Base-by-base conservation (phyloP, 352 stramenopile species). In the Globisporangium spiculum region DNA sequence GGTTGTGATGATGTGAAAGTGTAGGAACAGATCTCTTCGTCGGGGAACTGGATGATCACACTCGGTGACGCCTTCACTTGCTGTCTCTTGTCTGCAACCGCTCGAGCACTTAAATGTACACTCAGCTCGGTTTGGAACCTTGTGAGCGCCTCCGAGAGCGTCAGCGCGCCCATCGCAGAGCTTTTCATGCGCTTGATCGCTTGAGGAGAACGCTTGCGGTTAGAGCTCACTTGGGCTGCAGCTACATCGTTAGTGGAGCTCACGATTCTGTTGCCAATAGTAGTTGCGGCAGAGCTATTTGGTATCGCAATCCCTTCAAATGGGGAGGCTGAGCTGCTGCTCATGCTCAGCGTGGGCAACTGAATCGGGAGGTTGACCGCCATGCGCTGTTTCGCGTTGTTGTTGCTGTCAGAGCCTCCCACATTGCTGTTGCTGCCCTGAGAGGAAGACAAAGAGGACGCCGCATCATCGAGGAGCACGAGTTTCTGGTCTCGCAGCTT, bases 111-210 rank as follows among this genome's bases (percentile, higher is more conserved):
- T 8, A 20, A 9, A 20, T 32, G 32, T 1, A 32, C 30, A 32
- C 30, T 9, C 0, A 67, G n/a, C 44, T 64, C 60, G 6, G 27
- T 65, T 34, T 68, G 54, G 30, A 67, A 65, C 34, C 38, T 38
- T 2, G 41, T 26, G 50, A 72, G 60, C 6, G 57, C 63, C 16
- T 73, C 68, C 1, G 63, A 73, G 36, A 73, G 63, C 27, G 68
- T 73, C n/a, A 73, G 16, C 22, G 70, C 50, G 3, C 57, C 68
- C 5, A 70, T 22, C 1, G 54, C 68, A 1, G 50, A 26, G 22
- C 24, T 70, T 22, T 65, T 52, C 16, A 67, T 20, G 16, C 56
- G 48, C 68, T 70, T 70, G 20, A 41, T 48, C 16, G 57, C 38
- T 8, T 27, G 44, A 18, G 26, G 30, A 14, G 41, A 5, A 66